Base-by-base conservation (phyloP, 805 yeast genomes). In the Nakazawaea laoshanensis region DNA sequence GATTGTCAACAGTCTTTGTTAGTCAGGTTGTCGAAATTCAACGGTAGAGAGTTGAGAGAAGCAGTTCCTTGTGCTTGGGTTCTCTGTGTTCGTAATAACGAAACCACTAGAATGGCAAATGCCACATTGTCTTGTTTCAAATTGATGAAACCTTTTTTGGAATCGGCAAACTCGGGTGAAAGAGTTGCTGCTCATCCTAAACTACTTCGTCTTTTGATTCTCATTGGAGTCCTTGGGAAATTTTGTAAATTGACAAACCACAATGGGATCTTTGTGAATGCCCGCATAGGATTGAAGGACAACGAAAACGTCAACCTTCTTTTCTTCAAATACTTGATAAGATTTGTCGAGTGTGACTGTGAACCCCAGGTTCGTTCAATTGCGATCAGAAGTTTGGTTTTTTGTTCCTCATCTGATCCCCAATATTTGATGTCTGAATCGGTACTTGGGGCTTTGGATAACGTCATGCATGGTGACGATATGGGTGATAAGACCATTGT, bases 31-130 rank as follows among this genome's bases (percentile, higher is more conserved):
- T 77, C 88, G 2, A 77, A 70, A 40, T 69, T 78, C 53, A 69
- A 65, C 32, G 63, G 66, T 0, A 61, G 50, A 37, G 92, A 83
- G 42, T 52, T 84, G 7, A 71, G 71, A n/a, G 77, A 77, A 46
- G 94, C 89, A 0, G 67, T 84, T 50, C 86, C 87, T 1, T 65
- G 84, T 36, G 53, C 74, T 4, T 76, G 86, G 80, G 52, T 52
- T 7, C 55, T 83, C 0, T 65, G 82, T 2, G 46, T 42, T 3
- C 53, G 68, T 44, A 59, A 65, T 25, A 54, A 61, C 2, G 74
- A 70, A 31, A 63, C 68, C 1, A 36, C 46, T 0, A 70, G 70
- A 40, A 44, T 83, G 4, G 70, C 75, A 0, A 71, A 67, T 41
- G 88, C 88, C 0, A 70, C 84, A 13, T 55, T 74, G 0, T 74